A percentile compares a stretch with the other conserved stretches of the same genome.
phyloP scores from a whole-genome alignment of 208 protist species.

The Trypanosoma caninum region DNA sequence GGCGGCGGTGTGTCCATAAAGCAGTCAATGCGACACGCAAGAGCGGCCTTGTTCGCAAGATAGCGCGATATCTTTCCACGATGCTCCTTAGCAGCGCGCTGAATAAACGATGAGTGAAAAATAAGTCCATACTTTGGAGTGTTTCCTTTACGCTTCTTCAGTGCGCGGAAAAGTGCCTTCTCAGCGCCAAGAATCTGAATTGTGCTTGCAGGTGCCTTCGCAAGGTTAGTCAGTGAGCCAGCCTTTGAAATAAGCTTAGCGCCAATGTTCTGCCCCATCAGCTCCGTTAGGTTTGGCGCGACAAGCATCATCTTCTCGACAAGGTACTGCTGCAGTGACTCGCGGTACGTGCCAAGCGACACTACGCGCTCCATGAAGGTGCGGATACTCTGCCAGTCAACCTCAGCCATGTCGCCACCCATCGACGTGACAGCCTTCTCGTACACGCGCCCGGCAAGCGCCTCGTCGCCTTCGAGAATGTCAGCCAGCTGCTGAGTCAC shows the following conservation, averaged over 20 bases:
- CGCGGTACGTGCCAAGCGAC: constrained; percentile 91
- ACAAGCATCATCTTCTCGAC: constrained; percentile 95
- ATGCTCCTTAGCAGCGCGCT: constrained; percentile 96
- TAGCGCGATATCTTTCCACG: constrained; percentile 98
- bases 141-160: constrained; percentile 98
- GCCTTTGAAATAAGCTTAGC: constrained; percentile 98
- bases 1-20: constrained; percentile 90
- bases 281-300: constrained; percentile 96
- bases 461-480: constrained; percentile 83
- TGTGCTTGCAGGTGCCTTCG: constrained; percentile 99
- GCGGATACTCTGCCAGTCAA: constrained; percentile 97
- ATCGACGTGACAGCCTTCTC: constrained; percentile 95
- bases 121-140: constrained; percentile 99
- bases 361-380: constrained; percentile 94
- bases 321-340: constrained; percentile 94
- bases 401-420: constrained; percentile 94
- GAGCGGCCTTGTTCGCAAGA: constrained; percentile 98
- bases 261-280: constrained; percentile 98
- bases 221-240: constrained; percentile 97
- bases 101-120: constrained; percentile 98
- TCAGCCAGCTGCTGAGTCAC: constrained; percentile 68
- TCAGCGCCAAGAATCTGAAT: constrained; percentile 99
- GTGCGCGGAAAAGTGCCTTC: constrained; percentile 99
- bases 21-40: constrained; percentile 97
- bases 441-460: constrained; percentile 79